A percentile compares a stretch with the other conserved stretches of the same genome.
phyloP scores from a whole-genome alignment of 2,329 filamentous ascomycete genomes.

The Coniella vitis region DNA sequence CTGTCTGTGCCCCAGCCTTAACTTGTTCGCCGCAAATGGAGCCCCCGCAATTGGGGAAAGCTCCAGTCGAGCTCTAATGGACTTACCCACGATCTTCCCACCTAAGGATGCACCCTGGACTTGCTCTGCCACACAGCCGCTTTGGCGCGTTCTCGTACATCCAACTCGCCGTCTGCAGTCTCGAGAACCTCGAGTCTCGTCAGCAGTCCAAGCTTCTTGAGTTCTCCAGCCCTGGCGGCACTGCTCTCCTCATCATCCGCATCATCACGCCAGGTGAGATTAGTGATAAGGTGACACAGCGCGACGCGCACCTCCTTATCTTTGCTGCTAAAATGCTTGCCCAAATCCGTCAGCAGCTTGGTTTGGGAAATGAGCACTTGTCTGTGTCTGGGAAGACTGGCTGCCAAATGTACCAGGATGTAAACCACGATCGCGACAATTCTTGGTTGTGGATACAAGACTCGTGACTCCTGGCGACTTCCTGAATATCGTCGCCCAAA shows the following conservation, averaged over 20 bases:
- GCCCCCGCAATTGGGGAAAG: too few species aligned
- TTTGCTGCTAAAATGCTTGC: slow-evolving; percentile 66
- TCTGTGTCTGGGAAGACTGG: slow-evolving; percentile 70
- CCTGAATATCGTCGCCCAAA: slow-evolving; percentile 37
- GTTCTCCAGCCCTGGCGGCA: slow-evolving; percentile 57
- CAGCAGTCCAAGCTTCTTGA: slow-evolving; percentile 66
- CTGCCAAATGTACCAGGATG: slow-evolving; percentile 82
- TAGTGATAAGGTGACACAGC: slow-evolving; percentile 78
- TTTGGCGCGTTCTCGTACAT: slow-evolving; percentile 80
- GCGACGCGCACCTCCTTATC: slow-evolving; percentile 68
- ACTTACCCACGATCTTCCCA: not conserved
- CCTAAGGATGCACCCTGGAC: slow-evolving; percentile 15
- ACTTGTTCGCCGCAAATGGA: too few species aligned
- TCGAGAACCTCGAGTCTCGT: slow-evolving; percentile 55
- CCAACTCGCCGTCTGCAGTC: slow-evolving; percentile 65
- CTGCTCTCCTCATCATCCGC: slow-evolving; percentile 58
- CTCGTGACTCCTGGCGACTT: slow-evolving; percentile 27
- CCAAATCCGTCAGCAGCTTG: slow-evolving; percentile 64
- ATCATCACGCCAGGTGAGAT: slow-evolving; percentile 79
- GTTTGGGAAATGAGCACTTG: slow-evolving; percentile 72
- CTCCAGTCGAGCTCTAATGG: not conserved
- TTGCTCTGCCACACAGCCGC: slow-evolving; percentile 63
- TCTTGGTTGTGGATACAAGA: slow-evolving; percentile 55
- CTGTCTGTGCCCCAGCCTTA: too few species aligned
- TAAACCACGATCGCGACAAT: slow-evolving; percentile 74